Evolutionary conservation across 768 basidiomycete genomes (phyloP).

Genomic region (Kockovaella imperatae): DNA sequence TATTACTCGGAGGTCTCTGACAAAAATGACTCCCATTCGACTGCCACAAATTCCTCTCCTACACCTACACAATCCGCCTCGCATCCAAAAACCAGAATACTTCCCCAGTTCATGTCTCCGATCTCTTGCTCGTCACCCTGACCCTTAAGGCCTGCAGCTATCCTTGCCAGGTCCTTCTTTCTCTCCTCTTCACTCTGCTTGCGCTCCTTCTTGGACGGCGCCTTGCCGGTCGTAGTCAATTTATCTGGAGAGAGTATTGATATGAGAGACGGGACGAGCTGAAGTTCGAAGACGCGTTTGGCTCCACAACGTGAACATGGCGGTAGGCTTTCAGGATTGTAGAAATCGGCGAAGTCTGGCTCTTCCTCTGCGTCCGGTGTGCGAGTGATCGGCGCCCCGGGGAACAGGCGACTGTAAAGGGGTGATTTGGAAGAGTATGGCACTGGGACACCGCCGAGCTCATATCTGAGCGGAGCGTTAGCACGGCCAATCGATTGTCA

Average conservation of each 20-base stretch:
- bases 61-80: slow-evolving; percentile 58
- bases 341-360: slow-evolving; percentile 41
- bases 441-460: slow-evolving; percentile 72
- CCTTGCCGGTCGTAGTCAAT: slow-evolving; percentile 28
- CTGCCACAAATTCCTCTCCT: slow-evolving; percentile 41
- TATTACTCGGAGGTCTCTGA: no score
- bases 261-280: slow-evolving; percentile 90
- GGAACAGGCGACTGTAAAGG: slow-evolving; percentile 67
- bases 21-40: slow-evolving; percentile 44
- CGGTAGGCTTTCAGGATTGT: slow-evolving; percentile 54
- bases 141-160: slow-evolving; percentile 46
- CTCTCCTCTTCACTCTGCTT: slow-evolving; percentile 60
- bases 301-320: slow-evolving; percentile 62
- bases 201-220: slow-evolving; percentile 22
- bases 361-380: slow-evolving; percentile 31
- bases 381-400: slow-evolving; percentile 46
- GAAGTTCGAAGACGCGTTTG: slow-evolving; percentile 76
- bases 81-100: slow-evolving; percentile 81
- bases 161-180: slow-evolving; percentile 54
- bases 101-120: slow-evolving; percentile 89
- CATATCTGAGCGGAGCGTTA: slow-evolving; percentile 56
- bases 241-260: slow-evolving; percentile 54
- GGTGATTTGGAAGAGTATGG: slow-evolving; percentile 69
- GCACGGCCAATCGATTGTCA: not conserved
- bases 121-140: slow-evolving; percentile 7